Percentiles rank a stretch among this genome's conserved stretches.
These are phyloP conservation scores for Shiraia sp. DNA, from an alignment of 2,329 filamentous ascomycete genomes.

Conservation along the genomic window DNA sequence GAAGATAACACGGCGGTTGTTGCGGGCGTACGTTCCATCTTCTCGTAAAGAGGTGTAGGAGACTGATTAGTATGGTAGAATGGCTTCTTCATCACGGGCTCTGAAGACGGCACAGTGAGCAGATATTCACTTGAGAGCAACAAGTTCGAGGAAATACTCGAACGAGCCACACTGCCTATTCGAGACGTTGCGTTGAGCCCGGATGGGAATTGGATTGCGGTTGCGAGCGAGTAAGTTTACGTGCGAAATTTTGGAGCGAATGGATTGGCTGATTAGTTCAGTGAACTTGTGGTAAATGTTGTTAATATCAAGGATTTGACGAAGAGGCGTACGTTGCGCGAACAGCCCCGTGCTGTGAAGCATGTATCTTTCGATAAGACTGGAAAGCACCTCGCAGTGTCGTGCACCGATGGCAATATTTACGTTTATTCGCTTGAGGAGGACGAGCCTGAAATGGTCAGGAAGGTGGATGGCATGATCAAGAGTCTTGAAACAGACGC, in stretches of 20 bases:
- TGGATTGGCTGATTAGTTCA: conserved; percentile 42
- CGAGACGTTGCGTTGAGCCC: conserved; percentile 82
- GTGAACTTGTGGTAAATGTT: conserved; percentile 85
- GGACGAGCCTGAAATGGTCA: conserved; percentile 78
- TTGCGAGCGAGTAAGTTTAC: conserved; percentile 79
- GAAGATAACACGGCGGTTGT: conserved; percentile 83
- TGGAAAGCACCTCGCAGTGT: conserved; percentile 75
- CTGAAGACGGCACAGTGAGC: conserved; percentile 95
- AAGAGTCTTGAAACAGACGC: conserved; percentile 75
- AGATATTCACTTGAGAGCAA: conserved; percentile 80
- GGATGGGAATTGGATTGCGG: conserved; percentile 84
- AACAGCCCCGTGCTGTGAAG: conserved; percentile 86
- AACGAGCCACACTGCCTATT: conserved; percentile 82
- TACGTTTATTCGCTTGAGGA: conserved; percentile 86
- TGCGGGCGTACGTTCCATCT: conserved; percentile 58
- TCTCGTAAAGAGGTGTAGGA: background rate
- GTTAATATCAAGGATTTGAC: conserved; percentile 81
- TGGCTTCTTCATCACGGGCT: conserved; percentile 83
- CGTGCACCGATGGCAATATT: conserved; percentile 84
- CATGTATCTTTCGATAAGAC: conserved; percentile 86
- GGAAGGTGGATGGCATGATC: conserved; percentile 85
- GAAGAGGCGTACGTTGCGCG: conserved; percentile 75
- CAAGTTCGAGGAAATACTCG: conserved; percentile 77
- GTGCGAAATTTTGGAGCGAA: too few relatives aligned
- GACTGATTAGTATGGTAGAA: conserved; percentile 54